Evolutionary conservation across 2,329 filamentous ascomycete genomes (phyloP).

Genomic region (Arthrobotrys sinensis): DNA sequence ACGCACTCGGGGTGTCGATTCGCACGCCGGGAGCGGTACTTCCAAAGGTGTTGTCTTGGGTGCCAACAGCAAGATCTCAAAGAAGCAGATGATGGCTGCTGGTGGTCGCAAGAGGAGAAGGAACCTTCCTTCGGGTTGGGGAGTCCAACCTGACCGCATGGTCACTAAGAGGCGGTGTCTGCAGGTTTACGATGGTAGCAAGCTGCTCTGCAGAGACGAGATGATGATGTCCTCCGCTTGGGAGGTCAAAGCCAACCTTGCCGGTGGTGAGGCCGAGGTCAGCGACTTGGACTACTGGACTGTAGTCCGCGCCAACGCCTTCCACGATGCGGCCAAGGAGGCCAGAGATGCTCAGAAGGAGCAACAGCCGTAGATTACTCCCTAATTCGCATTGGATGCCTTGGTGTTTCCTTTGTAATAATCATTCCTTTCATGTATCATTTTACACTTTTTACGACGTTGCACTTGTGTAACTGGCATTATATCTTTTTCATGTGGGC

Average conservation of each 20-base stretch:
- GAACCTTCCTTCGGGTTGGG: slow-evolving; percentile 95
- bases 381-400: slow-evolving; percentile 44
- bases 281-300: slow-evolving; percentile 95
- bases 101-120: slow-evolving; percentile 88
- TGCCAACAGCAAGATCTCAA: slow-evolving; percentile 57
- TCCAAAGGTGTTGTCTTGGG: slow-evolving; percentile 61
- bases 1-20: slow-evolving; percentile 60
- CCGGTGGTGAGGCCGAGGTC: slow-evolving; percentile 81
- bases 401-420: slow-evolving; percentile 52
- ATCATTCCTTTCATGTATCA: slow-evolving; percentile 59
- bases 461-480: slow-evolving; percentile 52
- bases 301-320: slow-evolving; percentile 86
- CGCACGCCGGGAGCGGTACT: slow-evolving; percentile 66
- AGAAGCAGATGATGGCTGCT: slow-evolving; percentile 67
- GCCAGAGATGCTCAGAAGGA: slow-evolving; percentile 69
- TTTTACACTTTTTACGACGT: slow-evolving; percentile 39
- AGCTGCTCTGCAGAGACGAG: slow-evolving; percentile 95
- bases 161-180: slow-evolving; percentile 98
- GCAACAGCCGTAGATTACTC: slow-evolving; percentile 32
- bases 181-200: slow-evolving; percentile 89
- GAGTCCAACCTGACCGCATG: slow-evolving; percentile 92
- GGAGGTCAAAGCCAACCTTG: slow-evolving; percentile 88
- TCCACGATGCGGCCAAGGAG: slow-evolving; percentile 83
- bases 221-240: slow-evolving; percentile 98
- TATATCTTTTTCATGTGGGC: slow-evolving; percentile 38